phyloP scores from a whole-genome alignment of 371 early-diverging fungal genomes.

The Syncephalastrum sp. region DNA sequence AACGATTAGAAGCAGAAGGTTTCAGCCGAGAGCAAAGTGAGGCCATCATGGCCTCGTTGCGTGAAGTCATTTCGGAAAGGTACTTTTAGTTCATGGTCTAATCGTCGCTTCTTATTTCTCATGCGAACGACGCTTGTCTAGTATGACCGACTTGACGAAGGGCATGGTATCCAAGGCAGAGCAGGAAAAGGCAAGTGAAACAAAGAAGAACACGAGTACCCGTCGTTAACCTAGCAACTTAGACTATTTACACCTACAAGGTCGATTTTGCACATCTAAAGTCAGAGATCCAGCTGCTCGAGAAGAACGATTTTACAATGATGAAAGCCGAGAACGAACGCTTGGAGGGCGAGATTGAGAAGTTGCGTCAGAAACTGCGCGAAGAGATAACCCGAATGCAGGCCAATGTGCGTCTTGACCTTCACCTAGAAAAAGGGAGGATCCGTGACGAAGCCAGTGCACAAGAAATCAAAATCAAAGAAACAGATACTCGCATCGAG shows the following conservation, averaged over 20 bases:
- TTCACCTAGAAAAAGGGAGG: conserved; percentile 88
- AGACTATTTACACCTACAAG: conserved; percentile 84
- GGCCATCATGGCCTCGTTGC: conserved; percentile 74
- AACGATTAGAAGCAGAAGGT: conserved; percentile 71
- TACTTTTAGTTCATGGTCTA: conserved; percentile 15
- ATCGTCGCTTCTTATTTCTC: not conserved
- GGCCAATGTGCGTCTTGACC: conserved; percentile 84
- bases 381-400: conserved; percentile 88
- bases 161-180: conserved; percentile 79
- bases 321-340: conserved; percentile 85
- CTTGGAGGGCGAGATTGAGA: conserved; percentile 75
- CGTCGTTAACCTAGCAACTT: not conserved
- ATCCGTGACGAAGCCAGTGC: conserved; percentile 82
- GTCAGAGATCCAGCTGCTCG: conserved; percentile 84
- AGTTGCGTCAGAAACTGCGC: conserved; percentile 71
- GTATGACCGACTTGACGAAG: conserved; percentile 58
- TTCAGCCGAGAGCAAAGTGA: conserved; percentile 76
- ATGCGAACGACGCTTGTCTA: conserved; percentile 6
- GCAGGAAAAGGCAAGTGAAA: conserved; percentile 69
- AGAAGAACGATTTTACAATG: conserved; percentile 87
- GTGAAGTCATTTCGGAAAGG: conserved; percentile 79
- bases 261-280: conserved; percentile 91
- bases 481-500: conserved; percentile 87
- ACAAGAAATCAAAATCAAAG: conserved; percentile 84
- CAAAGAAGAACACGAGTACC: not conserved